Base-by-base conservation (phyloP, 225 moss, liverwort and hornwort genomes). In the Physcomitrellopsis africana region DNA sequence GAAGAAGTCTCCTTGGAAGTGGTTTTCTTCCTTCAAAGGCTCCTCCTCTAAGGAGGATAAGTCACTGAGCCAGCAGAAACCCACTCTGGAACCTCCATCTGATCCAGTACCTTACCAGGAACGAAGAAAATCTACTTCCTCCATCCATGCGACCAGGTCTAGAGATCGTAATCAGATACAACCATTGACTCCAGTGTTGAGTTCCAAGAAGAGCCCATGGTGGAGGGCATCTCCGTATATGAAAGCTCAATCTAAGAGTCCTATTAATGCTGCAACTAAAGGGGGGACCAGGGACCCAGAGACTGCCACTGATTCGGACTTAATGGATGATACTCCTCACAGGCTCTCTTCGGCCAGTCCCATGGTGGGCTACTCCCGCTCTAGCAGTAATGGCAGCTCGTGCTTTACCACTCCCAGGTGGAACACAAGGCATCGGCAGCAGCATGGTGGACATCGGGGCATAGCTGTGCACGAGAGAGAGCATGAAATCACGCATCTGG, bases 401-500 rank as follows among this genome's bases (percentile, higher is more conserved):
- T 87, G 87, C 65, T 87, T 87, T 77, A 84, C 87, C 26, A 87
- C 87, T 10, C 87, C 84, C 0, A 57, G 81, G n/a, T 84, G 87
- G 87, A 87, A 79, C 61, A 72, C 75, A 16, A 72, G 76, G 60
- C 70, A 83, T 51, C 52, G 87, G 62, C 45, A 63, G 48, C 84
- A 69, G 17, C 81, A 82, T 20, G 57, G 75, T 9, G 76, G 65
- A 32, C 55, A 22, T 10, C 78, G 81, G 11, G 76, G 78, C 43
- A 18, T 79, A 70, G 80, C 77, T 9, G 77, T 32, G 42, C 86
- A 75, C 20, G 85, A 85, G 46, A 79, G 82, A 66, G 85, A 82
- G 69, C 79, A 85, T 14, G 82, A 85, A 72, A 82, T 85, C 69
- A 69, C 83, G 3, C 86, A 83, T 65, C 75, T 86, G 17, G 76